Evolutionary conservation across 176 grass and related monocot genomes (phyloP), one percentile per base, ranked within the genome.

Genomic region (Phragmites australis): DNA sequence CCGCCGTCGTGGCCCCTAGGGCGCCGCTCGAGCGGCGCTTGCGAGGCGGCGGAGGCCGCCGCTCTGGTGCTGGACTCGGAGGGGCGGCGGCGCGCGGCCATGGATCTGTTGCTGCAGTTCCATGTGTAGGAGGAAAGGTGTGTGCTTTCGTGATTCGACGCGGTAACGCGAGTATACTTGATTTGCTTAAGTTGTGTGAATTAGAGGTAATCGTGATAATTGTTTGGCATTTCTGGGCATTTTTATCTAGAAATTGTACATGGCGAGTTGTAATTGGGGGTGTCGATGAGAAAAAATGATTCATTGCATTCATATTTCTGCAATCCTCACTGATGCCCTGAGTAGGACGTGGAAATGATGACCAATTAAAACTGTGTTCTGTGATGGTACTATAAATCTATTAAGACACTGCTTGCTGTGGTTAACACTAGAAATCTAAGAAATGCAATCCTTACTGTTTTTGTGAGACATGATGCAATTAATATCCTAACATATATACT

Each of bases 81-180:
- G 51, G 65, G 6, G 16, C 65, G 64, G 78, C 78, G 65, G 52
- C 82, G 63, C 22, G 73, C 74, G 11, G 52, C 82, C 51, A 78
- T 85, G 63, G 82, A 85, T 78, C 82, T 85, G 3, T 55, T 78
- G 39, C 29, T 85, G 9, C 82, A 85, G 42, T 85, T 85, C 42
- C 83, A 78, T 42, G 74, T 64, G 8, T 2, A 59, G 26, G 26
- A 17, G 66, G 65, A 44, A 45, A 81, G 52, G 79, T 81, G 18
- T 54, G 51, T 15, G 26, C 6, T 70, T 57, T 48, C 39, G 9
- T 49, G 27, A 17, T 16, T 63, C 37, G 64, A 55, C 0, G 19
- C 14, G 0, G 8, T 67, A 79, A 57, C 10, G 12, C 6, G 0
- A 74, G 4, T 27, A 29, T 10, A 23, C 7, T 67, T n/a, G 6